These are phyloP conservation scores for Linnemannia zychae DNA, from an alignment of 192 early-diverging fungal genomes.

Conservation along the genomic window DNA sequence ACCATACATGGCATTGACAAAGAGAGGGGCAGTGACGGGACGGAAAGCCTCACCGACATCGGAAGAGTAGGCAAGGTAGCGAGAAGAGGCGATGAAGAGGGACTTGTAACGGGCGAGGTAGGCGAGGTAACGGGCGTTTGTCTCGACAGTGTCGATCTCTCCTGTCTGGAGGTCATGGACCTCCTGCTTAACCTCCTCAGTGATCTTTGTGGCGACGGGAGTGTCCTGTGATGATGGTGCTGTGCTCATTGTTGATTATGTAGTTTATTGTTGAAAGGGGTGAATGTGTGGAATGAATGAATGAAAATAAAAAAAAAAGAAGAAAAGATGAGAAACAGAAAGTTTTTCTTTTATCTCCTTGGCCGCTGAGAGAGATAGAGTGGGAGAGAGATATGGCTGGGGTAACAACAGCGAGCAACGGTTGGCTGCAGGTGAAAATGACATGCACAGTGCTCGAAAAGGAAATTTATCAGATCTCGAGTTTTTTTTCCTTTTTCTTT, in stretches of 20 bases:
- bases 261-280: background rate
- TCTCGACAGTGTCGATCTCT: conserved; percentile 61
- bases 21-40: conserved; percentile 64
- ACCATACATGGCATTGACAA: conserved; percentile 74
- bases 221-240: conserved; percentile 17
- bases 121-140: conserved; percentile 65
- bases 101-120: conserved; percentile 65
- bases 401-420: too few species aligned
- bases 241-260: conserved; percentile 23
- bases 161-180: conserved; percentile 47
- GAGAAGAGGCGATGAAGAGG: conserved; percentile 58
- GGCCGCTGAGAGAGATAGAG: background rate
- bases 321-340: background rate
- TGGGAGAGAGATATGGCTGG: background rate
- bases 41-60: conserved; percentile 81
- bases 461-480: background rate
- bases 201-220: conserved; percentile 35
- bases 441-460: background rate
- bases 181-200: conserved; percentile 38
- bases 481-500: conserved; percentile 12
- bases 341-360: background rate
- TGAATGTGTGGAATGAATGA: background rate
- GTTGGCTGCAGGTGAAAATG: background rate
- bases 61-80: conserved; percentile 75
- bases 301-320: background rate